Percentiles rank a stretch among this genome's conserved stretches.
Evolutionary conservation across 371 early-diverging fungal genomes (phyloP).

Genomic region (Rhizopus delemar): DNA sequence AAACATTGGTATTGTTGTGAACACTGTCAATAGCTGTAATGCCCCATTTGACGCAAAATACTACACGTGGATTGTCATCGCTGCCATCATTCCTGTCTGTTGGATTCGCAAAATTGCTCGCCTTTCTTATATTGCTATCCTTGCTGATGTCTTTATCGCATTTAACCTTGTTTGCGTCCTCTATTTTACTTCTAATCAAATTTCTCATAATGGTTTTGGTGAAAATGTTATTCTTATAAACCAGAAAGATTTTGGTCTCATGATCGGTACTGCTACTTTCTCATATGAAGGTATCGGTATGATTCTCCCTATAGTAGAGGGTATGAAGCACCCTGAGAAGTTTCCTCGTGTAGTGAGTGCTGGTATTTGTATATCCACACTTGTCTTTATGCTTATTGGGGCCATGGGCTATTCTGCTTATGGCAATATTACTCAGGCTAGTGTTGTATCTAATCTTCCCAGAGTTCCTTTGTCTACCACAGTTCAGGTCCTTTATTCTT

Average conservation of each 20-base stretch:
- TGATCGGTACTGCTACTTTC: constrained; percentile 86
- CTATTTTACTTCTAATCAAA: constrained; percentile 57
- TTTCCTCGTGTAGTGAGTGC: constrained; percentile 64
- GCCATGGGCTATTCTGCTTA: constrained; percentile 72
- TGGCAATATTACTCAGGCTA: constrained; percentile 70
- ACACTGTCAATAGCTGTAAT: constrained; percentile 60
- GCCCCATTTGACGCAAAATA: constrained; percentile 50
- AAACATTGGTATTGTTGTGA: constrained; percentile 70
- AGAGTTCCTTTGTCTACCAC: constrained; percentile 45
- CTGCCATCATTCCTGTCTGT: constrained; percentile 74
- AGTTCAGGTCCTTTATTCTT: constrained; percentile 71
- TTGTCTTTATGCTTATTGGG: constrained; percentile 69
- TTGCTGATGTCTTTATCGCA: constrained; percentile 82
- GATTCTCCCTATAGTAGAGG: constrained; percentile 54
- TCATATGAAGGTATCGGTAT: constrained; percentile 80
- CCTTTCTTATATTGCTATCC: constrained; percentile 68
- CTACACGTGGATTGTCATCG: constrained; percentile 69
- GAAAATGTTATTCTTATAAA: constrained; percentile 52
- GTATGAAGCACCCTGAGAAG: constrained; percentile 64
- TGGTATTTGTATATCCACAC: constrained; percentile 61
- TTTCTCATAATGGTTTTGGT: constrained; percentile 60
- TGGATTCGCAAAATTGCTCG: constrained; percentile 77
- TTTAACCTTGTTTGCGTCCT: constrained; percentile 74
- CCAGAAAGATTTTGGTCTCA: constrained; percentile 59
- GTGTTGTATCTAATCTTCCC: constrained; percentile 71